A percentile compares a stretch with the other conserved stretches of the same genome.
These are phyloP conservation scores for Schrenkiella parvula DNA, from an alignment of 345 rosid species.

Conservation along the genomic window DNA sequence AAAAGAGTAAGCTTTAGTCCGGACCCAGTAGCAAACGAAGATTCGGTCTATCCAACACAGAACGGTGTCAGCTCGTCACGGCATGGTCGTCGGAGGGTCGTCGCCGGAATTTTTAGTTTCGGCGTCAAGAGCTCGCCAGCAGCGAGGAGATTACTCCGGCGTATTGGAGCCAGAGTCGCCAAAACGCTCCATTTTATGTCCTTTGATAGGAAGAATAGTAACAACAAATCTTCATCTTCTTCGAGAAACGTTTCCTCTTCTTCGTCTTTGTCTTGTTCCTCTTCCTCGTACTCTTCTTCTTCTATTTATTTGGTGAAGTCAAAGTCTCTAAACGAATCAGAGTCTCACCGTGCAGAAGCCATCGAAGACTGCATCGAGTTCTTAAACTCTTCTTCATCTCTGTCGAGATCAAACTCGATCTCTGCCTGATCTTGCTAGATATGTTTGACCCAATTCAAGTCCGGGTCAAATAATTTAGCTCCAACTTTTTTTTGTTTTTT, in stretches of 20 bases:
- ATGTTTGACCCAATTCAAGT: background rate
- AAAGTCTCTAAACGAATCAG: slow-evolving; percentile 60
- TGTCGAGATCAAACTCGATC: slow-evolving; percentile 69
- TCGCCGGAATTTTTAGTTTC: slow-evolving; percentile 41
- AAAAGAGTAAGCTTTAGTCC: slow-evolving; percentile 71
- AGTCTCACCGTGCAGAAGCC: slow-evolving; percentile 83
- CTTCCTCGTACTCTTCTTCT: slow-evolving; percentile 43
- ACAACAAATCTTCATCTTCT: background rate
- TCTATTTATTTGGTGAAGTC: slow-evolving; percentile 47
- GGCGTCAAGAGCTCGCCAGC: slow-evolving; percentile 20
- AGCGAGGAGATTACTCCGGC: slow-evolving; percentile 39
- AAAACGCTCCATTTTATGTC: slow-evolving; percentile 50
- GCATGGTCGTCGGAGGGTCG: slow-evolving; percentile 33
- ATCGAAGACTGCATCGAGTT: slow-evolving; percentile 88
- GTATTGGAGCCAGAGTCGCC: slow-evolving; percentile 47
- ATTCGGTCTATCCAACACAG: slow-evolving; percentile 7
- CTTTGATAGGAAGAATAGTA: slow-evolving; percentile 25
- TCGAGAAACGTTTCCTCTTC: background rate
- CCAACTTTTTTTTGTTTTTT: background rate
- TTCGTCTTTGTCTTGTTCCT: slow-evolving; percentile 34
- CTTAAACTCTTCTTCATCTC: slow-evolving; percentile 72
- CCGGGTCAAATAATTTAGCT: background rate
- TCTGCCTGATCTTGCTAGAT: slow-evolving; percentile 44
- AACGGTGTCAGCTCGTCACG: slow-evolving; percentile 29
- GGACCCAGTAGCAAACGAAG: slow-evolving; percentile 28